A percentile compares a stretch with the other conserved stretches of the same genome.
phyloP scores from a whole-genome alignment of 1,284 basidiomycete genomes.

The Ustilago bromivora region DNA sequence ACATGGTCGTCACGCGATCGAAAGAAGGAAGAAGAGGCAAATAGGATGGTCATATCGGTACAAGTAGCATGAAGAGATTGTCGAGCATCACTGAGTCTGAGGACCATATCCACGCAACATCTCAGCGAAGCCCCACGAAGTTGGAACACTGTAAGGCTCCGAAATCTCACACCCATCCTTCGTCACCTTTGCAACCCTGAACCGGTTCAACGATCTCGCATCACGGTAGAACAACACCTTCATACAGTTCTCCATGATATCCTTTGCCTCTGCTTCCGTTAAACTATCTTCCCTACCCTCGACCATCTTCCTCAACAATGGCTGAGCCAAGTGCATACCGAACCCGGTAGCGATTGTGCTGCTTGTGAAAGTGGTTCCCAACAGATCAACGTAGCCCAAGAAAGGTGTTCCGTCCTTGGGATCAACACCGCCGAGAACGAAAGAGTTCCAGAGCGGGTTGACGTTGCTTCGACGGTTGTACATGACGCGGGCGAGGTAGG shows the following conservation, averaged over 20 bases:
- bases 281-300: slow-evolving; percentile 83
- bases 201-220: slow-evolving; percentile 96
- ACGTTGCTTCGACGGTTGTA: slow-evolving; percentile 88
- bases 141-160: slow-evolving; percentile 81
- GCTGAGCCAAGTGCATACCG: slow-evolving; percentile 93
- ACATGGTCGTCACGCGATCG: no score
- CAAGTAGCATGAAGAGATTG: not conserved
- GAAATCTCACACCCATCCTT: slow-evolving; percentile 82
- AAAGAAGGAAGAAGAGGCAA: no score
- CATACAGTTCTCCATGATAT: slow-evolving; percentile 87
- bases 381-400: slow-evolving; percentile 92
- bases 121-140: slow-evolving; percentile 93
- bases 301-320: slow-evolving; percentile 87
- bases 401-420: slow-evolving; percentile 56
- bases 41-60: slow-evolving; percentile 13
- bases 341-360: slow-evolving; percentile 97
- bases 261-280: slow-evolving; percentile 82
- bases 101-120: slow-evolving; percentile 78
- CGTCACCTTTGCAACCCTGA: slow-evolving; percentile 92
- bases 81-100: slow-evolving; percentile 62
- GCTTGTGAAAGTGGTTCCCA: slow-evolving; percentile 93
- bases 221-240: slow-evolving; percentile 97
- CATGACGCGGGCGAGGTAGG: slow-evolving; percentile 91
- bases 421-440: slow-evolving; percentile 80
- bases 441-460: slow-evolving; percentile 94